Conservation (phyloP, 2,329 filamentous ascomycete genomes). For the Fusarium napiforme region DNA sequence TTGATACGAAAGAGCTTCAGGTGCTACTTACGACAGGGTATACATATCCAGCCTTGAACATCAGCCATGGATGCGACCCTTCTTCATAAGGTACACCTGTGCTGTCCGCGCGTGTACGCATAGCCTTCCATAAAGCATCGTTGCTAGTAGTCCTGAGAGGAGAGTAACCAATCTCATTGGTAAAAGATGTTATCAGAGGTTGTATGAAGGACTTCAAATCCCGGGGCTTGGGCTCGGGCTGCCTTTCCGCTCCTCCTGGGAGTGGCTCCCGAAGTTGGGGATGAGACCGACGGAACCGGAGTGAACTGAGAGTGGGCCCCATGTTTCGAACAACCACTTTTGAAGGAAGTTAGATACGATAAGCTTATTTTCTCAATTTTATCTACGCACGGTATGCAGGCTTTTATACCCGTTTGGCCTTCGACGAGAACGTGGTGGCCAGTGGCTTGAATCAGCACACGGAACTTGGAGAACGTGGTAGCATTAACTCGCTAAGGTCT, state of each 20-base stretch:
- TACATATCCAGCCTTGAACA: too few species aligned
- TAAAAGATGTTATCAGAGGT: slow-evolving; percentile 6
- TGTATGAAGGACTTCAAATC: not conserved
- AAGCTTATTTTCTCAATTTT: not conserved
- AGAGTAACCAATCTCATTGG: not conserved
- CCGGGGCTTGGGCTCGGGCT: not conserved
- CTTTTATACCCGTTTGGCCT: not conserved
- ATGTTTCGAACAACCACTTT: not conserved
- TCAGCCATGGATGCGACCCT: slow-evolving; percentile 4
- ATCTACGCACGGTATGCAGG: not conserved
- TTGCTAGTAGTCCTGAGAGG: not conserved
- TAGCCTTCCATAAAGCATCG: not conserved
- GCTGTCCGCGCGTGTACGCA: not conserved
- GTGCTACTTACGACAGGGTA: too few species aligned
- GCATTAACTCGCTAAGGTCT: not conserved
- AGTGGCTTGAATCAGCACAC: too few species aligned
- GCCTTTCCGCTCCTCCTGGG: fast-evolving
- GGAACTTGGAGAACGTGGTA: too few species aligned
- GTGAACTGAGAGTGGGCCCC: not conserved
- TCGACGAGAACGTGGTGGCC: not conserved
- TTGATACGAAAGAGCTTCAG: too few species aligned
- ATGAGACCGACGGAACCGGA: not conserved
- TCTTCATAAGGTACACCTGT: slow-evolving; percentile 1
- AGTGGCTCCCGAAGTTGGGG: too few species aligned
- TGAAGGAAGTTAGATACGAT: not conserved